Percentiles rank a stretch among this genome's conserved stretches.
Evolutionary conservation across 1,139 yeast species (phyloP).

Genomic region (Komagataea norvegica): DNA sequence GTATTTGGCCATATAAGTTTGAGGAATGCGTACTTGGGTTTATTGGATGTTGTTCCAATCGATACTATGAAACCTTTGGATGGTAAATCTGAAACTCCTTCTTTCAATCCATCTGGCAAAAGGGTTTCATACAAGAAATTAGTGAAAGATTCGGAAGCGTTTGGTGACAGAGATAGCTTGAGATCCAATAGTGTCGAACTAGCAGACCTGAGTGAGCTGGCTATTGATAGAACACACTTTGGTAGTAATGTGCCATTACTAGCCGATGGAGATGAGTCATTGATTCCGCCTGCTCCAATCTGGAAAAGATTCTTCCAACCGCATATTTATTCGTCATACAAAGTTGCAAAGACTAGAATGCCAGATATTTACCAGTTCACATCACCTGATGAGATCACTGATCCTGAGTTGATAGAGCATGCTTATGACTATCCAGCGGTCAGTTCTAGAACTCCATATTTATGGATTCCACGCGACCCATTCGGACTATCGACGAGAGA

Average conservation of each 20-base stretch:
- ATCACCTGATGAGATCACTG: constrained; percentile 32
- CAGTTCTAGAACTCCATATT: constrained; percentile 55
- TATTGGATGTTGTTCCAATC: constrained; percentile 54
- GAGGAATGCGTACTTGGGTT: constrained; percentile 57
- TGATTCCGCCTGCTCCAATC: constrained; percentile 32
- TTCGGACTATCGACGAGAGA: constrained; percentile 69
- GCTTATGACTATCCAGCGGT: constrained; percentile 79
- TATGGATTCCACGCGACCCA: constrained; percentile 89
- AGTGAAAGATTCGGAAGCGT: constrained; percentile 8
- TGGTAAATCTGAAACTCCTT: constrained; percentile 62
- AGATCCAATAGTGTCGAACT: constrained; percentile 13
- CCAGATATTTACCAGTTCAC: constrained; percentile 48
- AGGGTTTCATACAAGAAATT: not conserved
- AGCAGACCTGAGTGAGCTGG: constrained; percentile 21
- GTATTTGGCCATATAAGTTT: constrained; percentile 60
- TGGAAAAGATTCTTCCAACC: constrained; percentile 57
- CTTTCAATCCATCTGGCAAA: constrained; percentile 30
- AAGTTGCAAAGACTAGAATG: constrained; percentile 47
- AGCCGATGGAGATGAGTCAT: constrained; percentile 44
- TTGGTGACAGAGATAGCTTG: constrained; percentile 2
- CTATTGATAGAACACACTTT: constrained; percentile 18
- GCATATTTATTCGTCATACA: constrained; percentile 55
- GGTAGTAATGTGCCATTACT: constrained; percentile 34
- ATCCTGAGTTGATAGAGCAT: constrained; percentile 34
- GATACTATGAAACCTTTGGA: constrained; percentile 64